Conservation (phyloP, 2,329 filamentous ascomycete genomes). For the Aspergillus latus region DNA sequence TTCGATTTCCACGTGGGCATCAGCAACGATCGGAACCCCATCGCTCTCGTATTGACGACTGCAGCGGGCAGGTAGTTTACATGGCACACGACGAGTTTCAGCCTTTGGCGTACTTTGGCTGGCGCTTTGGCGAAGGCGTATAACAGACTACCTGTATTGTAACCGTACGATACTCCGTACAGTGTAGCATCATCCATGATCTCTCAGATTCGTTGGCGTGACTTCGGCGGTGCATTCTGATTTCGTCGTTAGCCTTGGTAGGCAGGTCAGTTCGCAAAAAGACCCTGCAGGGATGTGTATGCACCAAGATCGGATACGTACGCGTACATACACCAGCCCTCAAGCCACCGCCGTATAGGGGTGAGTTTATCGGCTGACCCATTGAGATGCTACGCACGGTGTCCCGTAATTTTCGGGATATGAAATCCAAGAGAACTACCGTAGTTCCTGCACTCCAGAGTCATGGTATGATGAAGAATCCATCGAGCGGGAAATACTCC, state of each 20-base stretch:
- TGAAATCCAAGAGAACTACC: neutral
- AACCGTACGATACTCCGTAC: neutral
- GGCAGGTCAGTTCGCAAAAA: neutral
- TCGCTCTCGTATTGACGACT: neutral
- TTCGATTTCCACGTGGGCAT: neutral
- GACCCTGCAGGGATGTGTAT: neutral
- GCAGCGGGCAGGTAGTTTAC: neutral
- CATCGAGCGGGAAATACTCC: neutral
- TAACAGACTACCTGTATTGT: neutral
- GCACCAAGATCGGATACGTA: neutral
- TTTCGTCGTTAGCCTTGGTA: neutral
- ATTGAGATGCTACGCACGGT: neutral
- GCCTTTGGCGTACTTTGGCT: neutral
- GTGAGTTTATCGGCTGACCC: too few species aligned
- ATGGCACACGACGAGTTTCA: neutral
- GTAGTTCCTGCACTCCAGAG: neutral
- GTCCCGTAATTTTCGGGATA: neutral
- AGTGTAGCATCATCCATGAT: neutral
- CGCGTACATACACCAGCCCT: neutral
- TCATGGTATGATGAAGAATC: neutral
- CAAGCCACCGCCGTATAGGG: neutral
- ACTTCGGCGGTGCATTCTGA: neutral
- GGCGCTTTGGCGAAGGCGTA: neutral
- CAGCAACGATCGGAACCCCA: neutral
- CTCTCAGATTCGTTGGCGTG: neutral